Percentiles rank a stretch among this genome's conserved stretches.
phyloP scores from a whole-genome alignment of 805 yeast genomes.

The Wickerhamomyces canadensis region DNA sequence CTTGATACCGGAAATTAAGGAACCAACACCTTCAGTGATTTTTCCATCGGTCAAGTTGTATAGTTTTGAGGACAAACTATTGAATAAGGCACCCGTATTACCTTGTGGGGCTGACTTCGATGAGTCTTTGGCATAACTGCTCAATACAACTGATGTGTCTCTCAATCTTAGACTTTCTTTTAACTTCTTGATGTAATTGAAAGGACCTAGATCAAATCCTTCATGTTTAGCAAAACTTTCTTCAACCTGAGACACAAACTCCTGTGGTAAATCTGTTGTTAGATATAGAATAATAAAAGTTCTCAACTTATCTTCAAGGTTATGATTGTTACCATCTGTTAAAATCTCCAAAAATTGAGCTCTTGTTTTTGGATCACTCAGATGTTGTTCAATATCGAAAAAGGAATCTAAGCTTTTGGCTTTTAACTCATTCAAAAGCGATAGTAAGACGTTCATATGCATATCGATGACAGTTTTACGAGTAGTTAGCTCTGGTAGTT shows the following conservation, averaged over 20 bases:
- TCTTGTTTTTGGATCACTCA: slow-evolving; percentile 49
- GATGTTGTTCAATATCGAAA: slow-evolving; percentile 89
- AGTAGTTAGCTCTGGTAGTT: slow-evolving; percentile 86
- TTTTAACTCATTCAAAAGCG: slow-evolving; percentile 75
- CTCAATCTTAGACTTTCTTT: slow-evolving; percentile 68
- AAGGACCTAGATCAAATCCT: slow-evolving; percentile 55
- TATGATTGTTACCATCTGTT: slow-evolving; percentile 44
- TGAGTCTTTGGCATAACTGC: slow-evolving; percentile 28
- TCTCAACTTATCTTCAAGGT: slow-evolving; percentile 79
- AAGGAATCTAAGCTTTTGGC: slow-evolving; percentile 84
- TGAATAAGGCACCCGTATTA: slow-evolving; percentile 50
- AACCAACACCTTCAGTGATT: slow-evolving; percentile 84
- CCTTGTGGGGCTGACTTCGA: slow-evolving; percentile 21
- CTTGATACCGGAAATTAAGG: slow-evolving; percentile 81
- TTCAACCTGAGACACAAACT: slow-evolving; percentile 57
- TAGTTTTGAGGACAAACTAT: slow-evolving; percentile 68
- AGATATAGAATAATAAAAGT: slow-evolving; percentile 79
- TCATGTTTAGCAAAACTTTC: slow-evolving; percentile 47
- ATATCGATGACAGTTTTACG: slow-evolving; percentile 85
- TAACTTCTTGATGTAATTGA: slow-evolving; percentile 70
- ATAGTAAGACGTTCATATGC: slow-evolving; percentile 93
- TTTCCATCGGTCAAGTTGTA: slow-evolving; percentile 81
- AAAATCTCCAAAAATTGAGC: slow-evolving; percentile 56
- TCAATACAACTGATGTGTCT: slow-evolving; percentile 30
- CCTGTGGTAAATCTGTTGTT: slow-evolving; percentile 42